Evolutionary conservation across 352 stramenopile genomes (phyloP).

Genomic region (Plasmopara halstedii): DNA sequence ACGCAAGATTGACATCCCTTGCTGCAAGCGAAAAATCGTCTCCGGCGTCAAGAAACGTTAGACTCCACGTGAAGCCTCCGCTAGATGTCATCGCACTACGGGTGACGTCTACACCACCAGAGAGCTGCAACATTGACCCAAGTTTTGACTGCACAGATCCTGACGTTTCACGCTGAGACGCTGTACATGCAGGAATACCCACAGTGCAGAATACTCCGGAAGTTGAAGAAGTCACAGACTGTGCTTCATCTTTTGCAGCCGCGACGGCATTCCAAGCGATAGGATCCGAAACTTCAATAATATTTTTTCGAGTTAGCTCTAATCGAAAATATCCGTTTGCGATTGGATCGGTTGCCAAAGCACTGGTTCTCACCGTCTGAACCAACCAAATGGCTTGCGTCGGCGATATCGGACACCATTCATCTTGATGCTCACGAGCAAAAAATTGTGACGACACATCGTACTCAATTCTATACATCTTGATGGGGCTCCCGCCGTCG

Average conservation of each 20-base stretch:
- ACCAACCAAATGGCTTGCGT: conserved; percentile 56
- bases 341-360: conserved; percentile 23
- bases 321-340: conserved; percentile 50
- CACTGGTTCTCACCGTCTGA: conserved; percentile 20
- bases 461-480: conserved; percentile 78
- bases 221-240: conserved; percentile 22
- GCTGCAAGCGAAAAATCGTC: conserved; percentile 68
- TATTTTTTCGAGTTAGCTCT: conserved; percentile 39
- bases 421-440: conserved; percentile 48
- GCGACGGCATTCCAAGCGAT: conserved; percentile 78
- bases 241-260: conserved; percentile 69
- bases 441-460: conserved; percentile 61
- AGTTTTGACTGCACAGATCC: conserved; percentile 75
- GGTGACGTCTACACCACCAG: conserved; percentile 64
- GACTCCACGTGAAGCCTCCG: conserved; percentile 77
- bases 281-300: conserved; percentile 45
- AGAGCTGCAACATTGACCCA: conserved; percentile 32
- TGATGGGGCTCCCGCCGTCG: conserved; percentile 47
- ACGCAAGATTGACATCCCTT: conserved; percentile 12
- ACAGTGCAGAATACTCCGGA: conserved; percentile 60
- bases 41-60: conserved; percentile 86
- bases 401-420: conserved; percentile 52
- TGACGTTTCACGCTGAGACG: conserved; percentile 34
- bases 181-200: conserved; percentile 20
- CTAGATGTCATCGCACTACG: conserved; percentile 36